Evolutionary conservation across 23 red algal genomes (phyloP).

Genomic region (Gracilaria gracilis): DNA sequence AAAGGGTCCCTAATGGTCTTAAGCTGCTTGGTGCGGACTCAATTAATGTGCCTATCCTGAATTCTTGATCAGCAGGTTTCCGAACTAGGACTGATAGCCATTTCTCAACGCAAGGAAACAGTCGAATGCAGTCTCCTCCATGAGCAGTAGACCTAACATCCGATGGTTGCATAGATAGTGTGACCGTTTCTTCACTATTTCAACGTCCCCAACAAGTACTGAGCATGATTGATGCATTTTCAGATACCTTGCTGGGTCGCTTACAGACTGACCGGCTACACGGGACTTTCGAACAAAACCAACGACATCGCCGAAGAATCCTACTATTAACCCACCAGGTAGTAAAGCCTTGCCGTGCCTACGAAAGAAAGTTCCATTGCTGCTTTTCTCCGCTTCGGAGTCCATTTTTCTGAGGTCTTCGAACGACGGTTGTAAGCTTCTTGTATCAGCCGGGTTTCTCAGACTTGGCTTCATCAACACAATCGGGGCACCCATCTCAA

Average conservation of each 20-base stretch:
- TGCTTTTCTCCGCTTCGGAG: neutral
- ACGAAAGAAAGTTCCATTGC: neutral
- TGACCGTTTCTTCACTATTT: constrained; percentile 42
- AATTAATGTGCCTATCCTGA: constrained; percentile 48
- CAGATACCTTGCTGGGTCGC: constrained; percentile 52
- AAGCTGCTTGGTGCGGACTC: constrained; percentile 24
- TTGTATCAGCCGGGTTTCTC: neutral
- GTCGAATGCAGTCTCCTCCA: constrained; percentile 13
- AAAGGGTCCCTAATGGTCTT: constrained; percentile 42
- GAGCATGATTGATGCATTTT: constrained; percentile 66
- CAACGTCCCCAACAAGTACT: constrained; percentile 36
- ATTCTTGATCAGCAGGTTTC: neutral
- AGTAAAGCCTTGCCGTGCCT: constrained; percentile 69
- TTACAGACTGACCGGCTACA: constrained; percentile 63
- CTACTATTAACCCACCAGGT: constrained; percentile 64
- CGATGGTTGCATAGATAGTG: constrained; percentile 46
- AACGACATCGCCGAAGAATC: constrained; percentile 65
- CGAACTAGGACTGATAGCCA: constrained; percentile 16
- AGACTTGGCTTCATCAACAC: constrained; percentile 58
- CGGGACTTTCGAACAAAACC: constrained; percentile 50
- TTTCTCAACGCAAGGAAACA: constrained; percentile 40
- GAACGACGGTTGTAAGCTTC: constrained; percentile 16
- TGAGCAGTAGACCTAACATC: constrained; percentile 22
- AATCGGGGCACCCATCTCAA: constrained; percentile 5
- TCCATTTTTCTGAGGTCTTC: constrained; percentile 5